These are phyloP conservation scores for Penicillium vulpinum DNA, from an alignment of 2,329 filamentous ascomycete genomes.

Conservation along the genomic window DNA sequence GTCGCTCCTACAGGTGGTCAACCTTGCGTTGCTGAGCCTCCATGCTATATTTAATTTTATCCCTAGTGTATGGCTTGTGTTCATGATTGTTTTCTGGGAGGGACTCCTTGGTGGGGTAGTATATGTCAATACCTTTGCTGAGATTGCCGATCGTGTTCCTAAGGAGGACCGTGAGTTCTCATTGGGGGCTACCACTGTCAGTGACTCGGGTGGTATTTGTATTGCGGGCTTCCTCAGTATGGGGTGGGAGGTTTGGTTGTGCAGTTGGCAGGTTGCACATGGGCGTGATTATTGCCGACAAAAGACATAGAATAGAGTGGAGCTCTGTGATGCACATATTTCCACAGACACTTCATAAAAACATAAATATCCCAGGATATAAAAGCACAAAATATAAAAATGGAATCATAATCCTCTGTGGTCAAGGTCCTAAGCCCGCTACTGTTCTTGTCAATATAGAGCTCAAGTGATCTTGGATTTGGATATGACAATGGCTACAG, in stretches of 20 bases:
- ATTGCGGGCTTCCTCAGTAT: constrained; percentile 83
- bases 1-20: constrained; percentile 76
- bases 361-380: not conserved
- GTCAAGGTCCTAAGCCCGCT: too few relatives aligned
- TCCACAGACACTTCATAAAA: not conserved
- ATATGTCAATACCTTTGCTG: constrained; percentile 94
- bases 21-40: constrained; percentile 69
- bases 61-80: constrained; percentile 82
- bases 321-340: not conserved
- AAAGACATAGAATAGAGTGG: not conserved
- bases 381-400: not conserved
- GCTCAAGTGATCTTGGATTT: too few relatives aligned
- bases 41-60: constrained; percentile 81
- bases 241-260: constrained; percentile 76
- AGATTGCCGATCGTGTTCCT: constrained; percentile 82
- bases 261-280: constrained; percentile 77
- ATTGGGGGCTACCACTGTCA: constrained; percentile 83
- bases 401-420: too few relatives aligned
- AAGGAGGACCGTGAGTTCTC: constrained; percentile 84
- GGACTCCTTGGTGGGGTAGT: constrained; percentile 86
- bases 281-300: constrained; percentile 73
- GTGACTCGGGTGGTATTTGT: constrained; percentile 87
- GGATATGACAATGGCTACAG: too few relatives aligned
- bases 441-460: too few relatives aligned
- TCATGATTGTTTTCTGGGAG: constrained; percentile 87